Conservation (phyloP, 2,329 filamentous ascomycete species). For the Aspergillus pseudoviridinutans region DNA sequence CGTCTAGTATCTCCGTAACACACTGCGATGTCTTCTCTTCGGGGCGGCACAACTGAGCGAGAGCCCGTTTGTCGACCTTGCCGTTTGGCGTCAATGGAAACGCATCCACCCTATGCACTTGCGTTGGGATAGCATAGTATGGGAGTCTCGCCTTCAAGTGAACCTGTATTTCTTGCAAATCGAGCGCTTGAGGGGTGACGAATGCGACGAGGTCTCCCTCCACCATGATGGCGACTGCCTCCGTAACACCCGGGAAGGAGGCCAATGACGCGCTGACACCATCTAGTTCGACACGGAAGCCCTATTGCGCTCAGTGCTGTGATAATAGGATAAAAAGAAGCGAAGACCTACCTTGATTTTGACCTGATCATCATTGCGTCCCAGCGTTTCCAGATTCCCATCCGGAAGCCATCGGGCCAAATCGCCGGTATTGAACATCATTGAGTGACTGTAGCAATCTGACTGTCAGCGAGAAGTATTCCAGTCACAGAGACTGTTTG, state of each 20-base stretch:
- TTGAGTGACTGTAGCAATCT: not conserved
- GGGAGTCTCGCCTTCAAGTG: not conserved
- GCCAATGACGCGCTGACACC: slow-evolving; percentile 6
- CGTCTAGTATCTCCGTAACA: not conserved
- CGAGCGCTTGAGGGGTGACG: not conserved
- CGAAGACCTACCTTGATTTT: slow-evolving; percentile 2
- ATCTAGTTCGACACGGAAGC: slow-evolving; percentile 9
- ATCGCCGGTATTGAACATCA: slow-evolving; percentile 11
- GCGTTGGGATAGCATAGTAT: slow-evolving; percentile 6
- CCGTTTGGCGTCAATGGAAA: slow-evolving; percentile 8
- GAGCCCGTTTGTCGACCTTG: slow-evolving; percentile 6
- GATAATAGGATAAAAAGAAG: not conserved
- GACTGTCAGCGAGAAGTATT: not conserved
- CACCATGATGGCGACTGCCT: slow-evolving; percentile 4
- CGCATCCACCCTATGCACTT: not conserved
- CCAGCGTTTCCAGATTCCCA: slow-evolving; percentile 5
- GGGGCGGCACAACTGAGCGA: not conserved
- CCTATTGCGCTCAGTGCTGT: slow-evolving; percentile 1
- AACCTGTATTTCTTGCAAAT: not conserved
- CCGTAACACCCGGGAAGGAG: slow-evolving; percentile 1
- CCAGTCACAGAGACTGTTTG: not conserved
- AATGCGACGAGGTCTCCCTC: slow-evolving; percentile 3
- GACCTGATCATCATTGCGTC: slow-evolving; percentile 8
- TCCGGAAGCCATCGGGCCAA: slow-evolving; percentile 7
- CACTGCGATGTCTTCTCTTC: not conserved